phyloP scores from a whole-genome alignment of 2,329 filamentous ascomycete species.

The Hypocreales sp. region DNA sequence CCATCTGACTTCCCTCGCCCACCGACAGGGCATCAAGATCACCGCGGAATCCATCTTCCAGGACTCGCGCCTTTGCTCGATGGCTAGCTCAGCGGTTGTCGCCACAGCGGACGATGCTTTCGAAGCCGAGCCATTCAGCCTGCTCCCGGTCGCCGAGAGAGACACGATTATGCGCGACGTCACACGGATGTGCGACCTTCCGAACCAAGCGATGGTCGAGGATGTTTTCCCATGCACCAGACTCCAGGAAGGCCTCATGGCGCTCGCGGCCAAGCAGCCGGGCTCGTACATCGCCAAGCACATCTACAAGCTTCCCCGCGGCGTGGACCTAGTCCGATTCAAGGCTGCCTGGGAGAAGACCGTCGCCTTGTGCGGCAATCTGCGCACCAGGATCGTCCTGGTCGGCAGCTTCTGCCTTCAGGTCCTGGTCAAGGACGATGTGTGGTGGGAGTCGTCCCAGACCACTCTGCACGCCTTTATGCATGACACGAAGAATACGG shows the following conservation, averaged over 20 bases:
- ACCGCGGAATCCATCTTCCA: neutral
- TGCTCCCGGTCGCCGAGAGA: neutral
- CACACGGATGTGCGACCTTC: neutral
- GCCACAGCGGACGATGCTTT: neutral
- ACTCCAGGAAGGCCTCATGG: constrained; percentile 38
- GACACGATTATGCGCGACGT: neutral
- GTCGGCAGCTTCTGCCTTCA: constrained; percentile 28
- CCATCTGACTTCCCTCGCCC: constrained; percentile 6
- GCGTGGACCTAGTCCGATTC: constrained; percentile 19
- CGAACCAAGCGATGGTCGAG: constrained; percentile 14
- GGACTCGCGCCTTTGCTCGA: neutral
- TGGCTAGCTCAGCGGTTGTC: no score
- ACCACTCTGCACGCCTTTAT: constrained; percentile 20
- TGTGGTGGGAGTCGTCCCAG: constrained; percentile 18
- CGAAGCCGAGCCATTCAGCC: neutral
- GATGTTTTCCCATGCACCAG: constrained; percentile 40
- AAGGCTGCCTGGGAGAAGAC: constrained; percentile 25
- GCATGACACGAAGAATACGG: no score
- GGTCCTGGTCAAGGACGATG: constrained; percentile 26
- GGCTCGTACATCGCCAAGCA: constrained; percentile 37
- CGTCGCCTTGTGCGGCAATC: constrained; percentile 21
- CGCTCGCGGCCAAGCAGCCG: constrained; percentile 31
- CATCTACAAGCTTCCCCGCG: constrained; percentile 23
- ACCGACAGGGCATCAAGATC: constrained; percentile 4
- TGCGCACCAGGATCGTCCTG: constrained; percentile 34